Evolutionary conservation across 345 rosid genomes (phyloP), one percentile per base, ranked within the genome.

Genomic region (Melastoma malabathricum): DNA sequence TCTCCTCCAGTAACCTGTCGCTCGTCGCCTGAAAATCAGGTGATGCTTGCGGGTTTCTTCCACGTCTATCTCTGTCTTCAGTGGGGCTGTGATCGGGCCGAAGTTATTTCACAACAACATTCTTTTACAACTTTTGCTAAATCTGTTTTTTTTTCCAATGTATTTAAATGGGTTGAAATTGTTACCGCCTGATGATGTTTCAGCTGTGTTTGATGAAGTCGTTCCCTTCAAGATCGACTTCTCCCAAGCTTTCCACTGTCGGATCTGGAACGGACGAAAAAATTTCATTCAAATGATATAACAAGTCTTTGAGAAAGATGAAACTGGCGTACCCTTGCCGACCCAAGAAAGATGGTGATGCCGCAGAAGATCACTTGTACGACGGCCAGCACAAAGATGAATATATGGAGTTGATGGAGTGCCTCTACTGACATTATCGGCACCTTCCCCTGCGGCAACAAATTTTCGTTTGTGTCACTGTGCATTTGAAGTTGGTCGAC

Each of bases 171-270:
- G 38, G 9, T n/a, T 29, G 3, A 4, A 10, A 0, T 43, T 39
- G 5, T 13, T 6, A 14, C 39, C 2, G 13, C 46, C 15, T n/a
- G n/a, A n/a, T 3, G 13, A 9, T 41, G 13, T 2, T n/a, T 52
- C 2, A 15, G 46, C 15, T 29, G 41, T 43, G 27, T 18, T 15
- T 5, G 13, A 53, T 15, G 31, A 15, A 18, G 15, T 22, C 3
- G 34, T 4, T 31, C 8, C 47, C 53, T 46, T 19, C 39, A 1
- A 23, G 18, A 63, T 50, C 10, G 62, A 59, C 1, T 70, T 60
- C 59, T 90, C 94, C 96, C 98, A 90, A 0, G 19, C 47, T 69
- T 78, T 82, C 98, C 98, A 89, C 53, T 79, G 86, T 17, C 74
- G 78, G 34, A 86, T 83, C 97, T 89, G 46, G 59, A 68, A 58